Evolutionary conservation across 257 asterid genomes (phyloP), one percentile per base, ranked within the genome.

Genomic region (Schizonepeta tenuifolia): DNA sequence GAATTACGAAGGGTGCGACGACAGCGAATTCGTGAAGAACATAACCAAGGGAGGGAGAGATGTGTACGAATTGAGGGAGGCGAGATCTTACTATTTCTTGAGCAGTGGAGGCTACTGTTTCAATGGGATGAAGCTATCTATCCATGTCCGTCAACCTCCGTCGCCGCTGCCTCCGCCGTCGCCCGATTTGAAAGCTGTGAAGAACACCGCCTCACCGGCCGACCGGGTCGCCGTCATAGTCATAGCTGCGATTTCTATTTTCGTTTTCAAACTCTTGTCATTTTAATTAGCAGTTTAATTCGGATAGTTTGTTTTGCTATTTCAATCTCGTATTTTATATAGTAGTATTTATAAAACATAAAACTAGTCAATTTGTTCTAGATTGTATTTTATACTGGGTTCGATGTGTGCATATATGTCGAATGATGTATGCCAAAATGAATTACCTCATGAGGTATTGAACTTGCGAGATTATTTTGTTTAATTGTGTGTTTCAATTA

Each of bases 1-100:
- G 9, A 85, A 77, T 63, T 89, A 85, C 43, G 89, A 85, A 22
- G 46, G 28, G 15, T 89, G 96, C 83, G 73, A 71, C 21, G 96
- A 87, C 60, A 28, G 9, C 0, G 83, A 71, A 4, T 87, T 82
- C 75, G 38, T 84, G 59, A 70, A 50, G 26, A 85, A 86, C 74
- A 55, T 87, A 14, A 87, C 91, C 3, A 78, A 77, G 67, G 96
- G 91, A 3, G 93, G 96, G 3, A 77, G 91, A 61, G 93, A 89
- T 17, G 91, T 89, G 33, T 84, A 49, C 75, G 66, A 83, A 24
- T 72, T 89, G 24, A 87, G 76, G 0, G 81, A 85, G 41, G 71
- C 79, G 0, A 79, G 82, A n/a, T 33, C 82, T 28, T 85, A 87
- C 71, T 89, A 85, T 81, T 89, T 87, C 70, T 18, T 89, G 75